A percentile compares a stretch with the other conserved stretches of the same genome.
Conservation (phyloP, 2,329 filamentous ascomycete genomes). For the Canariomyces notabilis region DNA sequence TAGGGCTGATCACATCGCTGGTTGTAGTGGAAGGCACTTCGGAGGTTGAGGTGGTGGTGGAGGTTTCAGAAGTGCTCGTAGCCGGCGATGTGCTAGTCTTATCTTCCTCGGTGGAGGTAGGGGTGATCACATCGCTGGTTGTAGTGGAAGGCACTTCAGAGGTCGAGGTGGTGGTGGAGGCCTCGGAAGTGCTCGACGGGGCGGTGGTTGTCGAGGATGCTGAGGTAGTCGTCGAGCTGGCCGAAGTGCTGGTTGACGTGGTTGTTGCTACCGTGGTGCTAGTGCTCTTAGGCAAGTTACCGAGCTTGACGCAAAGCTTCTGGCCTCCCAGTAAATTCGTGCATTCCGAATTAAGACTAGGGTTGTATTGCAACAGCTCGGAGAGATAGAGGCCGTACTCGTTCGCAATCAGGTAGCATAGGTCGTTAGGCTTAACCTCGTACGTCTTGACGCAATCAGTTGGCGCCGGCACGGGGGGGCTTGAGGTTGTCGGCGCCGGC, state of each 20-base stretch:
- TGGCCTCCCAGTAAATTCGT: conserved; percentile 1
- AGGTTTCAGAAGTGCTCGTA: neutral
- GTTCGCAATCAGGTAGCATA: conserved; percentile 17
- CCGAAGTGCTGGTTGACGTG: conserved; percentile 10
- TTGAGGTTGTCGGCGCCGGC: conserved; percentile 10
- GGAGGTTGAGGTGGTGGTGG: neutral
- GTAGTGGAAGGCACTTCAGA: neutral
- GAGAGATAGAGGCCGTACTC: conserved; percentile 10
- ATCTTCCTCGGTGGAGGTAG: neutral
- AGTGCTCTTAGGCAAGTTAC: conserved; percentile 7
- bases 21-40: neutral
- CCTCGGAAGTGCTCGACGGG: neutral
- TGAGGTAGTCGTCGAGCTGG: conserved; percentile 6
- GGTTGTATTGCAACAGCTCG: conserved; percentile 17
- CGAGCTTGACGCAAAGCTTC: conserved; percentile 15
- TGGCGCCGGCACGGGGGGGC: conserved; percentile 9
- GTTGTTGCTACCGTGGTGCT: conserved; percentile 9
- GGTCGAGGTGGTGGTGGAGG: conserved; percentile 12
- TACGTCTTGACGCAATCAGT: conserved; percentile 16
- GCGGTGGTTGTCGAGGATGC: conserved; percentile 12
- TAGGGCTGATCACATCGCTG: no score
- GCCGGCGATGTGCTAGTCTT: neutral
- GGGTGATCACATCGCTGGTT: neutral
- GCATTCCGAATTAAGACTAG: conserved; percentile 3
- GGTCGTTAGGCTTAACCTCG: conserved; percentile 13